Percentiles rank a stretch among this genome's conserved stretches.
Conservation (phyloP, 2,329 filamentous ascomycete genomes). For the Ophiosphaerella narmari region DNA sequence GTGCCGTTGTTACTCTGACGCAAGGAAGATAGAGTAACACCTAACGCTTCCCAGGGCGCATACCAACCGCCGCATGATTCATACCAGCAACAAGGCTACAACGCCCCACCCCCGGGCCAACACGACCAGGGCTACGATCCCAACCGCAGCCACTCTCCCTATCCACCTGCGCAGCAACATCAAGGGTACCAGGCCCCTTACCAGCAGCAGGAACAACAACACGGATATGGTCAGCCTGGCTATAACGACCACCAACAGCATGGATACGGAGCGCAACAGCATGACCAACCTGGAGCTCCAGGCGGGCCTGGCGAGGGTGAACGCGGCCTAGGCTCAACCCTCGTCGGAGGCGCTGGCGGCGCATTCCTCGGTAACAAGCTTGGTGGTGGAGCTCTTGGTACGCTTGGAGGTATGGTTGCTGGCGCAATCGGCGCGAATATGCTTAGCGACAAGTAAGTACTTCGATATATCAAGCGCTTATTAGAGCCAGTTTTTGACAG, state of each 20-base stretch:
- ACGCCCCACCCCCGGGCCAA: constrained; percentile 33
- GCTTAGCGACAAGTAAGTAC: constrained; percentile 50
- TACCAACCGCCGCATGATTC: constrained; percentile 37
- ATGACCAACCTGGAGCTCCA: constrained; percentile 47
- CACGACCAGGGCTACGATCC: constrained; percentile 42
- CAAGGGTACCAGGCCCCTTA: constrained; percentile 23
- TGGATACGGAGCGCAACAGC: constrained; percentile 35
- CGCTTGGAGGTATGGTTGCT: constrained; percentile 56
- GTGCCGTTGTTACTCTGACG: constrained; percentile 15
- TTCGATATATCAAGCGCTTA: too few species aligned
- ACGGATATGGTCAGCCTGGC: constrained; percentile 15
- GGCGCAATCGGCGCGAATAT: constrained; percentile 62
- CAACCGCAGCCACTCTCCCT: constrained; percentile 44
- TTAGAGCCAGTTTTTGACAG: constrained; percentile 5
- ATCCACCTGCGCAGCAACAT: constrained; percentile 36
- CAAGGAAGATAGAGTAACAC: neutral
- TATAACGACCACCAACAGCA: constrained; percentile 21
- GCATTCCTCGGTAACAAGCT: constrained; percentile 60
- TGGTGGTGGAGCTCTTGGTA: constrained; percentile 58
- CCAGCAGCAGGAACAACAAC: constrained; percentile 25
- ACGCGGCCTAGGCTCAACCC: constrained; percentile 60
- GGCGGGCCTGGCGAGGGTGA: constrained; percentile 52
- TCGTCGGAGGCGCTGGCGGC: constrained; percentile 60
- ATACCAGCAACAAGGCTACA: constrained; percentile 35
- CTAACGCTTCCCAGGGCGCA: constrained; percentile 28